A percentile compares a stretch with the other conserved stretches of the same genome.
Evolutionary conservation across 139 green algal species (phyloP).

Genomic region (Haematococcus sp.): DNA sequence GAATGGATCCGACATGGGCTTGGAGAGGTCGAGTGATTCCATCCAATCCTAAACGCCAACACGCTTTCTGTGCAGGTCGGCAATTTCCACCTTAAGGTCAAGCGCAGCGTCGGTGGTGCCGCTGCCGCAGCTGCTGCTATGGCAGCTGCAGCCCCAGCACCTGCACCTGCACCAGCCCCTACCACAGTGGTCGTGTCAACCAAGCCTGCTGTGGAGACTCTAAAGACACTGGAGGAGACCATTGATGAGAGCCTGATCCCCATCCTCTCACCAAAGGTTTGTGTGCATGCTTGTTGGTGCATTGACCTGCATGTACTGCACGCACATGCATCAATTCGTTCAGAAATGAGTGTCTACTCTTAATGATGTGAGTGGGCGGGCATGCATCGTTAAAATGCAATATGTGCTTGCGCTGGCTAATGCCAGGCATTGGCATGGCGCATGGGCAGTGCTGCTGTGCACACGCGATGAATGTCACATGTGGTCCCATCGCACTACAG

Average conservation of each 20-base stretch:
- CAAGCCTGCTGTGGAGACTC: constrained; percentile 3
- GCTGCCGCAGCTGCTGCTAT: constrained; percentile 14
- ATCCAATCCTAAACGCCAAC: neutral
- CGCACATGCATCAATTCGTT: too few relatives aligned
- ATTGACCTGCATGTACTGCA: too few relatives aligned
- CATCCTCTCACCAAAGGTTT: constrained; percentile 70
- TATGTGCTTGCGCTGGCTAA: too few relatives aligned
- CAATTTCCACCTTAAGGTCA: constrained; percentile 70
- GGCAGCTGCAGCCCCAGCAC: constrained; percentile 9
- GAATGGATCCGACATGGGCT: neutral
- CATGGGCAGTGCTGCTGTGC: too few relatives aligned
- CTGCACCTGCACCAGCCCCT: constrained; percentile 10
- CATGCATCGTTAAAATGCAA: too few relatives aligned
- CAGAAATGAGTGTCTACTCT: too few relatives aligned
- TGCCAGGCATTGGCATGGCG: too few relatives aligned
- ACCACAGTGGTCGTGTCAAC: neutral
- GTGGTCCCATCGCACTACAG: constrained; percentile 31
- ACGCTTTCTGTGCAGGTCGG: constrained; percentile 53
- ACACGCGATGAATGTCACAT: too few relatives aligned
- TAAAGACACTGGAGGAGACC: constrained; percentile 48
- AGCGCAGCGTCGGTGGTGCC: constrained; percentile 45
- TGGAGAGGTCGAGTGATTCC: neutral
- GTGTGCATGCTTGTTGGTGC: neutral
- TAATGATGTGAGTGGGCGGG: too few relatives aligned
- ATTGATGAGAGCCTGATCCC: constrained; percentile 74